These are phyloP conservation scores for Vitis labrusca DNA, from an alignment of 164 flowering plant genomes.

Conservation along the genomic window DNA sequence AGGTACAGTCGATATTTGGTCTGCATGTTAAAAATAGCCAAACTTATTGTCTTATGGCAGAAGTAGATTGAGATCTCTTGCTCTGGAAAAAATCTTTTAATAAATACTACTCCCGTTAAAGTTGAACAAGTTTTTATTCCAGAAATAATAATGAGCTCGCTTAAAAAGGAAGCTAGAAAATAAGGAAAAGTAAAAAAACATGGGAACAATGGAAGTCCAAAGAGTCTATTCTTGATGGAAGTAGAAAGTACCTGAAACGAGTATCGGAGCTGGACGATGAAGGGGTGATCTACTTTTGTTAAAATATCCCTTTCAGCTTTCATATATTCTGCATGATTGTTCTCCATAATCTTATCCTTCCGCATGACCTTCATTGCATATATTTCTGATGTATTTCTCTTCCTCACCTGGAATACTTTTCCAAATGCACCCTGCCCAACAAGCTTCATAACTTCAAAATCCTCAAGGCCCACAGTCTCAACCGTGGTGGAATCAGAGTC, in stretches of 20 bases:
- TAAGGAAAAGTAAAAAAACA: too few species aligned
- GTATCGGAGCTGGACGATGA: conserved; percentile 83
- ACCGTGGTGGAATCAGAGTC: conserved; percentile 21
- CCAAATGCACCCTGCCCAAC: conserved; percentile 96
- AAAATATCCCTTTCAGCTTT: conserved; percentile 89
- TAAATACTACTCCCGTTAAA: too few species aligned
- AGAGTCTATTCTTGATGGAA: background rate
- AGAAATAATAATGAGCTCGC: too few species aligned
- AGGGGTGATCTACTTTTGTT: conserved; percentile 82
- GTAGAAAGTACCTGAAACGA: conserved; percentile 71
- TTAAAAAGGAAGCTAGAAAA: too few species aligned
- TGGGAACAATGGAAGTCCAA: too few species aligned
- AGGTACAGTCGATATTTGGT: conserved; percentile 76
- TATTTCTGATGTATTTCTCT: conserved; percentile 70
- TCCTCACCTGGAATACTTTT: conserved; percentile 88
- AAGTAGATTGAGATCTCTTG: too few species aligned
- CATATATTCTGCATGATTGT: conserved; percentile 87
- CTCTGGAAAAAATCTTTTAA: too few species aligned
- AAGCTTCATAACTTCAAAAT: conserved; percentile 82
- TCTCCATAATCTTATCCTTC: conserved; percentile 83
- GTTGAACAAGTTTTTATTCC: too few species aligned
- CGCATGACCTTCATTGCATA: conserved; percentile 97
- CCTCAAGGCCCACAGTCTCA: conserved; percentile 58
- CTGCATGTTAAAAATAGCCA: conserved; percentile 37
- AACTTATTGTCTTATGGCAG: too few species aligned